Evolutionary conservation across 768 basidiomycete species (phyloP), one percentile per base, ranked within the genome.

Genomic region (Pluteus cervinus): DNA sequence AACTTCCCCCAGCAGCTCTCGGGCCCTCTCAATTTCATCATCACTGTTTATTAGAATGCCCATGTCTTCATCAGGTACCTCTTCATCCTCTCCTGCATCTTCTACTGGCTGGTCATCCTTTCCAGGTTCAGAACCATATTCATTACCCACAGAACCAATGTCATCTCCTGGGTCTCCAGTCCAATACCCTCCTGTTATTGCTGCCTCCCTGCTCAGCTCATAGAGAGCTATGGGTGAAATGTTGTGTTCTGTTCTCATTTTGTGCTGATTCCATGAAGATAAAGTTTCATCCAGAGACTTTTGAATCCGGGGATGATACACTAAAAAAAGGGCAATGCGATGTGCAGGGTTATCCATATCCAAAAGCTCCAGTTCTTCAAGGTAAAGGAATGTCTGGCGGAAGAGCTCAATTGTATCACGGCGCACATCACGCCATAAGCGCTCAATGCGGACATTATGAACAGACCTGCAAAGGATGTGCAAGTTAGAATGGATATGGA

Each of bases 371-470:
- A 40, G 43, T 2, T 48, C 45, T 33, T 57, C 52, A 2, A 62
- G 46, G 40, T 56, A 43, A 1, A 44, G n/a, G 30, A 62, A 62
- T 5, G 57, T 48, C 28, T 52, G 36, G 3, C 46, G 50, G 22
- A 59, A 62, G 32, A 49, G 31, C 37, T 60, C 51, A 3, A 62
- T 43, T 6, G 52, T 47, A 33, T 57, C 57, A 22, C 51, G 55
- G 4, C 53, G 39, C 2, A 60, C 49, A 14, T 58, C 56, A 3
- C 43, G 21, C 54, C 57, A 56, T 0, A 49, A 26, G 16, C 40
- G 46, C 31, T 60, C 52, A 30, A 59, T 59, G 1, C 55, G 39
- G 31, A 59, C 44, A 41, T 59, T 59, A 24, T 57, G 51, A 14
- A 48, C 39, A 11, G 55, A 57, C 18, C 56, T 57, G 22, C 6